Base-by-base conservation (phyloP, 164 flowering plant species). In the Hamamelis virginiana region DNA sequence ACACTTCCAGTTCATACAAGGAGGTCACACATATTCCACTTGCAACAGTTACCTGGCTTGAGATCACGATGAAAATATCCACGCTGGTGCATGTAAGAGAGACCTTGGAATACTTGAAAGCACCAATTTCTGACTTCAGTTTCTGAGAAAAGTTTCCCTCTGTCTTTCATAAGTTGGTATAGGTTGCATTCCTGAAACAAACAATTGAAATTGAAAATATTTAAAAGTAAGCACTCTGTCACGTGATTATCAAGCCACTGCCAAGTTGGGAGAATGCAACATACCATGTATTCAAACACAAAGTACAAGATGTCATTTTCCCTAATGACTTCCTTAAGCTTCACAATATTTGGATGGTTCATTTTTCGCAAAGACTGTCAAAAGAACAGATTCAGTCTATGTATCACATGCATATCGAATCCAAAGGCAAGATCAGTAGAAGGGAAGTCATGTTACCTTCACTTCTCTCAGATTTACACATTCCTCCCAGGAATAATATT, bases 31-130 rank as follows among this genome's bases (percentile, higher is more conserved):
- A 33, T 33, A 6, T 33, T 33, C 2, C 41, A 33, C n/a, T 33
- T 33, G 4, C 41, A 2, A 2, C 12, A 73, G 21, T 52, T 72
- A 87, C 91, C 91, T 75, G 91, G 93, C 73, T 88, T 86, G n/a
- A 89, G 87, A 71, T 89, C 93, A 59, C 91, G 91, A 68, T 89
- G 94, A 67, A 89, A 89, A 72, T 85, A 89, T 46, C 94, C 94
- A 62, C 83, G 89, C 75, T 86, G 95, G 69, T 91, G 98, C 93
- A 93, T 93, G 81, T 96, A 91, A 22, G 92, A 88, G 73, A 96
- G 99, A 64, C 88, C 98, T 80, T 93, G 98, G 76, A 96, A 96
- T 22, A 96, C 94, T 88, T 96, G 99, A 67, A 90, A 96, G 81
- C 98, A 93, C 99, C 97, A 96, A 69, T 89, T 93, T 67, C 92